Evolutionary conservation across 2,329 filamentous ascomycete species (phyloP), one percentile per base, ranked within the genome.

Genomic region (Sporothrix luriei): DNA sequence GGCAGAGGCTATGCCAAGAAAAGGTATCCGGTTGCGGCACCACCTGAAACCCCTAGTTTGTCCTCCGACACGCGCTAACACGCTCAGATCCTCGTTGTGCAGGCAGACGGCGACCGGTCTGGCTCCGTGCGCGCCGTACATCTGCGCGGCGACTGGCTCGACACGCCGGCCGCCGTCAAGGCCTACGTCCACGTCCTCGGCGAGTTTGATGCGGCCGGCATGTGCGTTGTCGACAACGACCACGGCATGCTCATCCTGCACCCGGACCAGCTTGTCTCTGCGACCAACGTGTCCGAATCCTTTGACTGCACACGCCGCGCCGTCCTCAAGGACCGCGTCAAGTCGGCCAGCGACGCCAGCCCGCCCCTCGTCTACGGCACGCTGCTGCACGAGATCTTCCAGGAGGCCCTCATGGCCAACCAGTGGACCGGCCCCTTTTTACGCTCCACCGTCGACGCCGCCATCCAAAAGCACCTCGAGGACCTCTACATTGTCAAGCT

Each of bases 211-310:
- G 74, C 80, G 0, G 84, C 82, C 19, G 91, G 92, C 1, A 88
- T 90, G 77, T 97, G 94, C 77, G 81, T 96, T 61, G 85, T 98
- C 72, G 91, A 97, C 76, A 93, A 98, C 77, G 84, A 86, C 2
- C 85, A 90, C 65, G 93, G 94, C 75, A 91, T 98, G 78, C 82
- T 99, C 66, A 93, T 99, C 70, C 81, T 99, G 16, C 94, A 99
- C 76, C 95, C 95, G 0, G 95, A 99, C 76, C 94, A 98, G 79
- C 86, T 99, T 46, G 91, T 99, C 68, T 98, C 95, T 2, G 91
- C 95, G 2, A 98, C 95, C 0, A 93, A 96, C 5, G 91, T 99
- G 55, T 94, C 93, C n/a, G 95, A 99, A 79, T 97, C 95, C 0
- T 97, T 98, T 77, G 90, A 89, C 29, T 99, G 95, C 77, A 90